These are phyloP conservation scores for Breynia disticha DNA, from an alignment of 441 rosid species.

Conservation along the genomic window DNA sequence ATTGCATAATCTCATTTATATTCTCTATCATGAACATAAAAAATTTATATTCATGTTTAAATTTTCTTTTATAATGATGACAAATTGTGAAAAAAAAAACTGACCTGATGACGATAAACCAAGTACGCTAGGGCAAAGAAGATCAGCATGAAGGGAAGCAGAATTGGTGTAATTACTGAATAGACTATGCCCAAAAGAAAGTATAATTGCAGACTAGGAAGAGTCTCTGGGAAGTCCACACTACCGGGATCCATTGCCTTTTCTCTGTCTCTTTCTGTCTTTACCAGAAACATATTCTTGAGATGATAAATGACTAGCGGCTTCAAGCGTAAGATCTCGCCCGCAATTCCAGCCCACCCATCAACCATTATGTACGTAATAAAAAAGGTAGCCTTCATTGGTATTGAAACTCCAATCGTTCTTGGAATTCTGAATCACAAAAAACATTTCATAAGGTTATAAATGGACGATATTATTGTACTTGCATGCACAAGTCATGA, in stretches of 20 bases:
- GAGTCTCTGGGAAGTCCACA: conserved; percentile 74
- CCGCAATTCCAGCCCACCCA: conserved; percentile 96
- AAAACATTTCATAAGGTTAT: neutral
- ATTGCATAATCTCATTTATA: too few relatives aligned
- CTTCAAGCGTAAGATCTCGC: conserved; percentile 83
- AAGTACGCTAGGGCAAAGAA: conserved; percentile 91
- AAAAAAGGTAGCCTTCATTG: conserved; percentile 93
- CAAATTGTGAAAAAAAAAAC: conserved; percentile 5
- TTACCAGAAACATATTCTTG: conserved; percentile 81
- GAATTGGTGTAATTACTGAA: conserved; percentile 87
- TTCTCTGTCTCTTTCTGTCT: conserved; percentile 76
- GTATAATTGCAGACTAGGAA: conserved; percentile 84
- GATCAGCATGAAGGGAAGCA: conserved; percentile 78
- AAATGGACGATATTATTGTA: neutral
- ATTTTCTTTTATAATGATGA: neutral
- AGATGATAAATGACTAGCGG: conserved; percentile 77
- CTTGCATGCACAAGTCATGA: neutral
- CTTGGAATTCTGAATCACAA: conserved; percentile 67
- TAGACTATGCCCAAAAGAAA: conserved; percentile 92
- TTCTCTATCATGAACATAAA: too few relatives aligned
- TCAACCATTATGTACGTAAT: conserved; percentile 93
- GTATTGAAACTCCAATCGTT: conserved; percentile 91
- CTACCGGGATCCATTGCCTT: conserved; percentile 81
- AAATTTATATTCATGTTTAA: too few relatives aligned
- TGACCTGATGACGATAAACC: conserved; percentile 95